Base-by-base conservation (phyloP, 2,329 filamentous ascomycete species). In the Aspergillus sp. region DNA sequence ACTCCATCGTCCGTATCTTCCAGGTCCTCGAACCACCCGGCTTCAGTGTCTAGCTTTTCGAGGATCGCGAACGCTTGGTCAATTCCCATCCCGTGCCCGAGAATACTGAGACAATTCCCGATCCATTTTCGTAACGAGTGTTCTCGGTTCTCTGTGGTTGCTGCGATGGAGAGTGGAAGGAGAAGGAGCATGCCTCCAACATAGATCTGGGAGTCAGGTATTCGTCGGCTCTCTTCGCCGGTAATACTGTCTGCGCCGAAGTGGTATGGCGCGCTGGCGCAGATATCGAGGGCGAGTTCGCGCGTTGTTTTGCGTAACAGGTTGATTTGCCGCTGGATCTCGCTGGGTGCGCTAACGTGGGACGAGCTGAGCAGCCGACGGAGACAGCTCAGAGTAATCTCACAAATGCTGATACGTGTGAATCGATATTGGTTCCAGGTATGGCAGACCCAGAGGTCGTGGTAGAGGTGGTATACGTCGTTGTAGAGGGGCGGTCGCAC, bases 371-470 rank as follows among this genome's bases (percentile, higher is more conserved):
- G 68, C 6, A 76, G 61, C 50, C 68, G 62, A 17, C 66, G 60
- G 25, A 76, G 67, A 9, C 67, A 71, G 17, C 63, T 67, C 2
- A 75, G 71, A 11, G 88, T 79, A 45, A 80, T 77, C 62, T 86
- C 80, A 68, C 80, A 83, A 17, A 82, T 69, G 7, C 87, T 71
- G 25, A 87, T 82, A 17, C 84, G 82, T 6, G 80, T 80, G 80
- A 84, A 86, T 23, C 87, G 84, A 66, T 84, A 86, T 65, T 88
- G 82, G 62, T 84, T 85, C 84, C 84, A 88, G 49, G 84, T 79
- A 25, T 83, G 80, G 9, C 82, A 83, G 19, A 80, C 74, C 79
- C 82, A 86, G 59, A 86, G 80, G 64, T 83, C 81, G 17, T 73
- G 71, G 66, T 88, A 89, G 22, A 80, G 70, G 68, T 89, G 85